A percentile compares a stretch with the other conserved stretches of the same genome.
Evolutionary conservation across 2,329 filamentous ascomycete genomes (phyloP).

Genomic region (Microcyclosporella mali): DNA sequence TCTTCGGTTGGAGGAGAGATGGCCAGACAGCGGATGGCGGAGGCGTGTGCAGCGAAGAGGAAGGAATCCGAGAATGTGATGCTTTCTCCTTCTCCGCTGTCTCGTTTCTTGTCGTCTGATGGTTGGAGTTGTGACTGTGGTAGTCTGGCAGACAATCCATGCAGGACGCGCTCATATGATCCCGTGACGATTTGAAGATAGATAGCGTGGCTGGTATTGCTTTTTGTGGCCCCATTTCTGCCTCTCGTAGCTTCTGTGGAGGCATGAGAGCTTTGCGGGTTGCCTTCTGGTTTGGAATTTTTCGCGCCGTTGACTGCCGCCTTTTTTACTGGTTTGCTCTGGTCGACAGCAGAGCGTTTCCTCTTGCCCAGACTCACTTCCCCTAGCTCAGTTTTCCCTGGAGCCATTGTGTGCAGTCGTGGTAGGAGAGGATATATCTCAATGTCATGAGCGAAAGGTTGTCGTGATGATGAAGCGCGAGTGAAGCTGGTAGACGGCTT

Average conservation of each 20-base stretch:
- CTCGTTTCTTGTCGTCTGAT: constrained; percentile 1
- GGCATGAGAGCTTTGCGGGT: no score
- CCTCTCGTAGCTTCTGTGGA: no score
- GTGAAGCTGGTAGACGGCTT: no score
- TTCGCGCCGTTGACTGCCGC: constrained; percentile 6
- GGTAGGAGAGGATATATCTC: not conserved
- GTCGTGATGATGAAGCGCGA: no score
- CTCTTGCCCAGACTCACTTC: constrained; percentile 10
- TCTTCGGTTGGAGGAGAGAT: constrained; percentile 58
- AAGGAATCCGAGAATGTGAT: constrained; percentile 84
- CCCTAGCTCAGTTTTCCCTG: no score
- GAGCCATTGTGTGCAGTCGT: no score
- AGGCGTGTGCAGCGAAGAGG: constrained; percentile 87
- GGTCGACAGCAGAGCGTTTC: constrained; percentile 14
- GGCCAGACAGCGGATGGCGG: constrained; percentile 82
- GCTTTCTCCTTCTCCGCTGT: constrained; percentile 17
- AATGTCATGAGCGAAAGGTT: not conserved
- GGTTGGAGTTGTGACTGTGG: constrained; percentile 27
- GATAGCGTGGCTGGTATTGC: constrained; percentile 27
- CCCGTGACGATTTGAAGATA: constrained; percentile 87
- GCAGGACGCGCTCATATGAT: constrained; percentile 88
- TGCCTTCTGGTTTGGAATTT: not conserved
- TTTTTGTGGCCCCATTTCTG: not conserved
- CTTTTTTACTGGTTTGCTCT: constrained; percentile 14
- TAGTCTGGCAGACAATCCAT: constrained; percentile 78